phyloP scores from a whole-genome alignment of 768 basidiomycete genomes.

The Lactifluus volemus region DNA sequence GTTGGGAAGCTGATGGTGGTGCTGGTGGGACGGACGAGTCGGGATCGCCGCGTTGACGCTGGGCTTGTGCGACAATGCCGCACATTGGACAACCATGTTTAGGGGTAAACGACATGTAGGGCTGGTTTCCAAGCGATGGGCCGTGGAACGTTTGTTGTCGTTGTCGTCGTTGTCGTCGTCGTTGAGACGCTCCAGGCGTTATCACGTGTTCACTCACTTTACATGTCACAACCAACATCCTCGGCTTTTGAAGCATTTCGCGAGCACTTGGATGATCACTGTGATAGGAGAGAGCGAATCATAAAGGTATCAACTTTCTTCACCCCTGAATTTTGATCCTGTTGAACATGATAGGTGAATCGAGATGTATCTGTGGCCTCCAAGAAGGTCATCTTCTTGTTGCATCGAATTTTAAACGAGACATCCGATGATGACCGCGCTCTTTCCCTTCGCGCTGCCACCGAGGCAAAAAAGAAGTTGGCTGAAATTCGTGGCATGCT shows the following conservation, averaged over 20 bases:
- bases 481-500: constrained; percentile 59
- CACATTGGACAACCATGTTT: constrained; percentile 73
- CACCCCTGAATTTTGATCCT: neutral
- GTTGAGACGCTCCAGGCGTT: neutral
- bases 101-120: constrained; percentile 44
- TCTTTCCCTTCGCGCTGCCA: constrained; percentile 40
- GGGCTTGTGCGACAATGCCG: constrained; percentile 54
- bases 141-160: neutral
- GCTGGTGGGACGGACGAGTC: constrained; percentile 39
- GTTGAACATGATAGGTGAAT: constrained; percentile 46
- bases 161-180: neutral
- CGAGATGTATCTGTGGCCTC: constrained; percentile 87
- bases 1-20: constrained; percentile 37
- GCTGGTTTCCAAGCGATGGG: neutral
- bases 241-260: constrained; percentile 53
- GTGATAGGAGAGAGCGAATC: constrained; percentile 83
- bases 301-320: constrained; percentile 58
- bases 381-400: constrained; percentile 89
- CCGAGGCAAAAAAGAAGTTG: constrained; percentile 50
- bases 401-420: constrained; percentile 64
- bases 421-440: constrained; percentile 25
- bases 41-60: constrained; percentile 29
- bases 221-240: constrained; percentile 20
- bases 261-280: constrained; percentile 67
- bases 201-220: constrained; percentile 1